These are phyloP conservation scores for Pseudocercospora fuligena DNA, from an alignment of 2,329 filamentous ascomycete species.

Conservation along the genomic window DNA sequence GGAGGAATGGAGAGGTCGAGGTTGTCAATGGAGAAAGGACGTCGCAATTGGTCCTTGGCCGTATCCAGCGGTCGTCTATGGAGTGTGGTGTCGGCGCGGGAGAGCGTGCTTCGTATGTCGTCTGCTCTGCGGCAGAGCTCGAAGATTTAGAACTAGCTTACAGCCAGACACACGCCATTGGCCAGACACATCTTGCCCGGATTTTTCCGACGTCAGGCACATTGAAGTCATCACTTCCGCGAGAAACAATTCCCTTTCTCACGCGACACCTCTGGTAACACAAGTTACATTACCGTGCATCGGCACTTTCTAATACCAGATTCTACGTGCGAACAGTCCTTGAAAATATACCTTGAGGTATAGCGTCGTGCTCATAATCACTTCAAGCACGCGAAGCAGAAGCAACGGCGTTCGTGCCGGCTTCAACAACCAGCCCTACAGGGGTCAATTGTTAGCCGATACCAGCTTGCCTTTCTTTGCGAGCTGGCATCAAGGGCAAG, in stretches of 20 bases:
- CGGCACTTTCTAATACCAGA: neutral
- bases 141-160: constrained; percentile 1
- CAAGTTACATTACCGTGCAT: too few species aligned
- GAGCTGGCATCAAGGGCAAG: neutral
- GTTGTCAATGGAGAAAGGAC: constrained; percentile 10
- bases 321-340: neutral
- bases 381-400: neutral
- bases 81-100: constrained; percentile 8
- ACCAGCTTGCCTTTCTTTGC: too few species aligned
- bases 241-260: too few species aligned
- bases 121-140: constrained; percentile 6
- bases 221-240: too few species aligned
- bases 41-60: constrained; percentile 7
- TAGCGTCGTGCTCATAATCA: neutral
- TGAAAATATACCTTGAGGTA: neutral
- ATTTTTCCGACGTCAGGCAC: too few species aligned
- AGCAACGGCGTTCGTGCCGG: neutral
- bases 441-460: too few species aligned
- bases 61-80: constrained; percentile 8
- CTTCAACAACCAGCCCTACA: too few species aligned
- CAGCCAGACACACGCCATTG: neutral
- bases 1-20: constrained; percentile 18
- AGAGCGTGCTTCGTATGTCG: neutral
- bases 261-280: too few species aligned
- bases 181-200: too few species aligned